These are phyloP conservation scores for Hansfordia pulvinata DNA, from an alignment of 2,329 filamentous ascomycete genomes.

Conservation along the genomic window DNA sequence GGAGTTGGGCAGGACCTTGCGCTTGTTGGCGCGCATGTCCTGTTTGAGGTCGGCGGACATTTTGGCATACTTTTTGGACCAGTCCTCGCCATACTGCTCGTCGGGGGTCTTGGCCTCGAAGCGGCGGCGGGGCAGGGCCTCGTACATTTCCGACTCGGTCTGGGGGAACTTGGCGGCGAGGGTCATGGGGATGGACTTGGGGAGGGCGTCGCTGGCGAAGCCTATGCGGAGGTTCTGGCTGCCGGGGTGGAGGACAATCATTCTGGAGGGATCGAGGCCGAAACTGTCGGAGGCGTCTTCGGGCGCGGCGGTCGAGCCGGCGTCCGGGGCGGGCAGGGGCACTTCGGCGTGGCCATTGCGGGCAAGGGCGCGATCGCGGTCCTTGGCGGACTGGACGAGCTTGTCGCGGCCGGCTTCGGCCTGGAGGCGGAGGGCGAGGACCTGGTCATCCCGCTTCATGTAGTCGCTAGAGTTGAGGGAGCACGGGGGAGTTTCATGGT, in stretches of 20 bases:
- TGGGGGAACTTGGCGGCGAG: slow-evolving; percentile 67
- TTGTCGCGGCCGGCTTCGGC: slow-evolving; percentile 75
- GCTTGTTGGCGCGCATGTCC: slow-evolving; percentile 87
- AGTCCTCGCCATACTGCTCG: slow-evolving; percentile 79
- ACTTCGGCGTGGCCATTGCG: slow-evolving; percentile 57
- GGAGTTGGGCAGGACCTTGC: slow-evolving; percentile 90
- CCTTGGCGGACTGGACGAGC: slow-evolving; percentile 75
- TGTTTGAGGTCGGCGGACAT: slow-evolving; percentile 80
- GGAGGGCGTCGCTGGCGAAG: slow-evolving; percentile 87
- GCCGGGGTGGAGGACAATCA: slow-evolving; percentile 89
- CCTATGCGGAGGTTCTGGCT: slow-evolving; percentile 93
- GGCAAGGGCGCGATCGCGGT: slow-evolving; percentile 74
- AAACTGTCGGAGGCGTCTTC: slow-evolving; percentile 40
- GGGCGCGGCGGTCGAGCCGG: slow-evolving; percentile 44
- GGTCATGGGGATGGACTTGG: slow-evolving; percentile 87
- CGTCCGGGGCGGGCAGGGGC: slow-evolving; percentile 34
- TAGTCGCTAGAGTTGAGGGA: slow-evolving; percentile 63
- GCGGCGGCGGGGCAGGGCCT: slow-evolving; percentile 61
- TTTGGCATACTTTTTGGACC: slow-evolving; percentile 59
- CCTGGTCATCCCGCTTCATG: slow-evolving; percentile 94
- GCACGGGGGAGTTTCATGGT: slow-evolving; percentile 12
- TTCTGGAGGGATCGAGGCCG: slow-evolving; percentile 69
- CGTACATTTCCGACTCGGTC: slow-evolving; percentile 74
- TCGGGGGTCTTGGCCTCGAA: slow-evolving; percentile 50
- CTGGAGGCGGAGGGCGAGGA: slow-evolving; percentile 76